Conservation (phyloP, 1,139 yeast species). For the Spathaspora sp. region DNA sequence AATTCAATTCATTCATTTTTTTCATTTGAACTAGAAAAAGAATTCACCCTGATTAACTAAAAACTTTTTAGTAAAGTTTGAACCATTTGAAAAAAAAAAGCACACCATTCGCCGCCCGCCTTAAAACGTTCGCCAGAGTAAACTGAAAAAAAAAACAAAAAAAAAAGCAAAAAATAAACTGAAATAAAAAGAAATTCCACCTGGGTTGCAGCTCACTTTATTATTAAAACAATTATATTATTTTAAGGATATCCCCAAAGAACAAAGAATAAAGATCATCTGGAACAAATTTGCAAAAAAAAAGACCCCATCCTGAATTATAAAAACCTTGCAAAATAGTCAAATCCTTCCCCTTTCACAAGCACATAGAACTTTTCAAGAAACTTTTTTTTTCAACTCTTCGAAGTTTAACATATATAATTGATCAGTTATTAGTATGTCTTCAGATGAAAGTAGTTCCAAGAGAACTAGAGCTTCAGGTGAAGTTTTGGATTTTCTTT, state of each 20-base stretch:
- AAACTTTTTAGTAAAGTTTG: background rate
- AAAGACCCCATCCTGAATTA: background rate
- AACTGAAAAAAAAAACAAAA: background rate
- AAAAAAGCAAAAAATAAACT: no score
- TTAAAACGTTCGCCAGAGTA: background rate
- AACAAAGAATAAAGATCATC: background rate
- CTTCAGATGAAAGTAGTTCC: conserved; percentile 3
- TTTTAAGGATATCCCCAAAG: background rate
- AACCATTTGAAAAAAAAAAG: background rate
- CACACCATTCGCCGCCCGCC: conserved; percentile 1
- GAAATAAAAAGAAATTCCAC: conserved; percentile 1
- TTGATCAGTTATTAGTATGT: background rate
- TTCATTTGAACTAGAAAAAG: background rate
- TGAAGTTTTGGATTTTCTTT: conserved; percentile 68
- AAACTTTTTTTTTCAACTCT: background rate
- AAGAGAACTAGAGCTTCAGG: conserved; percentile 74
- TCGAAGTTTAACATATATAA: background rate
- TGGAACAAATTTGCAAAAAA: background rate
- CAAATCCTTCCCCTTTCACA: background rate
- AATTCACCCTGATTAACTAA: background rate
- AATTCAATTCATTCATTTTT: background rate
- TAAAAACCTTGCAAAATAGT: background rate
- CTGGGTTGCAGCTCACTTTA: background rate
- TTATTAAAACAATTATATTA: background rate
- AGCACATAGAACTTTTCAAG: background rate